Evolutionary conservation across 805 yeast genomes (phyloP).

Genomic region (Schizosaccharomyces osmophilus): DNA sequence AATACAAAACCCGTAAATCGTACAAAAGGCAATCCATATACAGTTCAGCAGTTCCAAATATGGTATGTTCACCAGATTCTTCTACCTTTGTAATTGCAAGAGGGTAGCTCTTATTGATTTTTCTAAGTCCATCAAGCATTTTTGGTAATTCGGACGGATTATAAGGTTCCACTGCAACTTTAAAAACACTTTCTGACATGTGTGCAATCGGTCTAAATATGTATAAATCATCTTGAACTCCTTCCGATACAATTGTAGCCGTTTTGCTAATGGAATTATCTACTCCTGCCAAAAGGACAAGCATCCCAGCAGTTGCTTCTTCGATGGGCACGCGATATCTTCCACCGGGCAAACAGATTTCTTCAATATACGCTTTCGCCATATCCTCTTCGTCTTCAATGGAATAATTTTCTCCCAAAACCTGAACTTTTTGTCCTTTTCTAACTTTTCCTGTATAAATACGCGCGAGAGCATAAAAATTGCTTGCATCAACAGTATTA

Average conservation of each 20-base stretch:
- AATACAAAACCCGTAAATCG: slow-evolving; percentile 42
- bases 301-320: slow-evolving; percentile 36
- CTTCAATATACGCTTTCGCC: slow-evolving; percentile 15
- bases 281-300: slow-evolving; percentile 44
- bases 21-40: slow-evolving; percentile 63
- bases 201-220: slow-evolving; percentile 22
- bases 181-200: slow-evolving; percentile 35
- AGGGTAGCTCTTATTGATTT: slow-evolving; percentile 35
- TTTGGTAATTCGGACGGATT: slow-evolving; percentile 57
- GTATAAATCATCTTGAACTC: slow-evolving; percentile 11
- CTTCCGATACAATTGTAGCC: slow-evolving; percentile 27
- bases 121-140: slow-evolving; percentile 43
- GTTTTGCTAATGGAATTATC: slow-evolving; percentile 30
- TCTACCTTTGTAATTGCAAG: slow-evolving; percentile 50
- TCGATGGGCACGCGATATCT: slow-evolving; percentile 36
- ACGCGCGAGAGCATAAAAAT: slow-evolving; percentile 34
- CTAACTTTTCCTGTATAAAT: slow-evolving; percentile 35
- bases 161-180: slow-evolving; percentile 62
- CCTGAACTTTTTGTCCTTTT: slow-evolving; percentile 22
- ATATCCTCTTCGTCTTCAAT: slow-evolving; percentile 29
- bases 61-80: slow-evolving; percentile 67
- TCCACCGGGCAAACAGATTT: slow-evolving; percentile 33
- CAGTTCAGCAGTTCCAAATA: slow-evolving; percentile 68
- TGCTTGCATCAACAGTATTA: slow-evolving; percentile 28
- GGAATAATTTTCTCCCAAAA: slow-evolving; percentile 31